Base-by-base conservation (phyloP, 2,329 filamentous ascomycete genomes). In the Monosporascus sp. region DNA sequence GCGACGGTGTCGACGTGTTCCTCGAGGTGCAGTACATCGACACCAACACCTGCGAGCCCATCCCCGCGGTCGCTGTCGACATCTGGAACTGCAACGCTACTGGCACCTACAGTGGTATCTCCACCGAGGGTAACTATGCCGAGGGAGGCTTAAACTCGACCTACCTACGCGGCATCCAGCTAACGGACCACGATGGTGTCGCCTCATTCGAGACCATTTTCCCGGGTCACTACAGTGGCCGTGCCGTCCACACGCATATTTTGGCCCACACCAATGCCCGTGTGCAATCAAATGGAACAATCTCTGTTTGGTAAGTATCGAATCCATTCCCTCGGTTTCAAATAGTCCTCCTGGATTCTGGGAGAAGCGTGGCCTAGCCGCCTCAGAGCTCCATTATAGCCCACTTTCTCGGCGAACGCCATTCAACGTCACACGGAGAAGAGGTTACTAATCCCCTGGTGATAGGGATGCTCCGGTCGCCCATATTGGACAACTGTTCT, bases 151-250 rank as follows among this genome's bases (percentile, higher is more conserved):
- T 69, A 56, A 69, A 74, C 53, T 64, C 68, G 6, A 77, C 74
- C 9, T 79, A 72, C 65, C 69, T 79, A 4, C 72, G 78, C 17
- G 78, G 77, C 46, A 70, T 80, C 51, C 73, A 77, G 58, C 56
- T 71, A 31, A 75, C 75, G 1, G 70, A 79, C 55, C 54, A 65
- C 24, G 72, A 78, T 18, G 77, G 78, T 47, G 72, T 79, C 8
- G 73, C 72, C 11, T 62, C 65, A 47, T 79, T 80, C 57, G 70
- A 75, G 44, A 79, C 75, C 8, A 70, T 72, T 22, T 72, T 77
- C 61, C 73, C 74, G 0, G 74, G 74, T 14, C 73, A 76, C 61
- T 72, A 72, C 55, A 49, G 54, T 6, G 68, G 68, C 5, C 65
- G 71, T 18, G 64, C 71, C 0, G 67, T 65, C 17, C 74, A 78